These are phyloP conservation scores for Calcarisporium arbuscula DNA, from an alignment of 2,329 filamentous ascomycete genomes.

Conservation along the genomic window DNA sequence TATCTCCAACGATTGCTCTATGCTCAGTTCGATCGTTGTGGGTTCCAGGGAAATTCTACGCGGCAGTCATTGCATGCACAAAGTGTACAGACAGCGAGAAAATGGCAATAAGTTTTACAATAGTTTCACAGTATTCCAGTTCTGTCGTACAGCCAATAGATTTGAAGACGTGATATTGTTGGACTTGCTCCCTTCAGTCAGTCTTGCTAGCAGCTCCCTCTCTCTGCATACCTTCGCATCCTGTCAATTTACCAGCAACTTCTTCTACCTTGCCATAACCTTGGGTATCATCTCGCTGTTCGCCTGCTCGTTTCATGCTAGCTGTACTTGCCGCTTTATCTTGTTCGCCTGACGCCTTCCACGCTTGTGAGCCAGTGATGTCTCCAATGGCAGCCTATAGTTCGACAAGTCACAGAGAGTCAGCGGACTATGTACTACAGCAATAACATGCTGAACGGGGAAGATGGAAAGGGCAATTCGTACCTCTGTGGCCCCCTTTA, in stretches of 20 bases:
- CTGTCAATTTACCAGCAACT: conserved; percentile 54
- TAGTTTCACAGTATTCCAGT: not conserved
- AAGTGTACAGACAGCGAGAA: no score
- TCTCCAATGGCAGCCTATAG: conserved; percentile 52
- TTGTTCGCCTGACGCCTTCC: conserved; percentile 57
- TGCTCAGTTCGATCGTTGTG: no score
- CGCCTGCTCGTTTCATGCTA: conserved; percentile 54
- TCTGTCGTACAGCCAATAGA: not conserved
- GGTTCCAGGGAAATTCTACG: no score
- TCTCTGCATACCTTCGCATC: conserved; percentile 64
- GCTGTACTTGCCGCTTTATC: conserved; percentile 58
- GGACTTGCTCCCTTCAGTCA: conserved; percentile 8
- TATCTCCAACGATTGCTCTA: no score
- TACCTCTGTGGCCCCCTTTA: conserved; percentile 63
- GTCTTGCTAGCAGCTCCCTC: conserved; percentile 49
- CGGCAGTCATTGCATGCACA: no score
- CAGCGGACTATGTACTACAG: not conserved
- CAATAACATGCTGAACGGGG: not conserved
- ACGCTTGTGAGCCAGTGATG: conserved; percentile 55
- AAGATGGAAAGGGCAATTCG: conserved; percentile 6
- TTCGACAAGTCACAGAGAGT: not conserved
- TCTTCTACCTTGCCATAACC: conserved; percentile 61
- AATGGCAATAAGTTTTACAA: not conserved
- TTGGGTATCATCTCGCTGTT: conserved; percentile 46
- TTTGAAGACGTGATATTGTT: not conserved